Evolutionary conservation across 192 early-diverging fungal species (phyloP).

Genomic region (Backusella tarrabulga): DNA sequence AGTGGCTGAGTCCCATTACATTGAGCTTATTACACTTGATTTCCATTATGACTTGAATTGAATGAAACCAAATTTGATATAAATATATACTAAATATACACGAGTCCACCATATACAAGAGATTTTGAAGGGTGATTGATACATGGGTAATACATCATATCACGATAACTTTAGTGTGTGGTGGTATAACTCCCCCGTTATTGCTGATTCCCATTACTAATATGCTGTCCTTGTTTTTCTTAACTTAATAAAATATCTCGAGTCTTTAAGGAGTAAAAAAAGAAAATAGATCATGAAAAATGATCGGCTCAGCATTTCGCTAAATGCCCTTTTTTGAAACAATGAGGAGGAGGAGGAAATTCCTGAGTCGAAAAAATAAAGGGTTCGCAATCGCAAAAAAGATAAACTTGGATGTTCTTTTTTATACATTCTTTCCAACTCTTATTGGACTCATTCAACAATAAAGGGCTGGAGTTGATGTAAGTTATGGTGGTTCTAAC

Average conservation of each 20-base stretch:
- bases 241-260: background rate
- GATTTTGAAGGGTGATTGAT: background rate
- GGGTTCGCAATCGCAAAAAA: background rate
- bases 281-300: background rate
- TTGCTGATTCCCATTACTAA: background rate
- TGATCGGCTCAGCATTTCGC: too few relatives aligned
- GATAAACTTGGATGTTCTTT: background rate
- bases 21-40: background rate
- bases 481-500: too few relatives aligned
- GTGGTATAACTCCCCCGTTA: background rate
- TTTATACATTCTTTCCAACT: background rate
- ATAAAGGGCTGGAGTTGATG: background rate
- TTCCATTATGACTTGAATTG: background rate
- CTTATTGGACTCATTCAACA: background rate
- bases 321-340: too few relatives aligned
- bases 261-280: background rate
- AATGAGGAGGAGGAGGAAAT: background rate
- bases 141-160: background rate
- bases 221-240: background rate
- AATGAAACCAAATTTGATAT: background rate
- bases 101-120: background rate
- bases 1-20: background rate
- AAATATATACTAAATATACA: background rate
- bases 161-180: background rate
- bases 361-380: background rate